Conservation (phyloP, 257 asterid species). For the Solanum piurae region DNA sequence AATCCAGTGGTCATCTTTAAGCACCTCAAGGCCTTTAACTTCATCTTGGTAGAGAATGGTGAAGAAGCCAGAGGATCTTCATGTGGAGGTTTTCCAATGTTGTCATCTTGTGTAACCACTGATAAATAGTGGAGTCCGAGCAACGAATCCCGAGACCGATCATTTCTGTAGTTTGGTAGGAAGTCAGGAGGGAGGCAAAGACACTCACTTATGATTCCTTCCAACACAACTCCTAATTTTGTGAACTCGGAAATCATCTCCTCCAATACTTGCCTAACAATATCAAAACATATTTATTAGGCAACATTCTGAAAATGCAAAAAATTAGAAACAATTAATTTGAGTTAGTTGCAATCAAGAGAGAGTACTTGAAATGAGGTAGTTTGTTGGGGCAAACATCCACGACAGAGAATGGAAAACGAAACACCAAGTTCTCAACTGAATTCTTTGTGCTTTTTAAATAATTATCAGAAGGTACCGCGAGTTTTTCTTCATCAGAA, state of each 20-base stretch:
- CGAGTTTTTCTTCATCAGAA: conserved; percentile 29
- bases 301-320: not conserved
- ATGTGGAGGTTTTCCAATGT: conserved; percentile 26
- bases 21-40: conserved; percentile 44
- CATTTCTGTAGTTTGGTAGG: conserved; percentile 30
- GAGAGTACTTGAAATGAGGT: conserved; percentile 4
- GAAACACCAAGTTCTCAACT: conserved; percentile 21
- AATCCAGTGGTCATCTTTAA: conserved; percentile 28
- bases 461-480: conserved; percentile 19
- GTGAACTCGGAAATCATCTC: conserved; percentile 21
- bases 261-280: conserved; percentile 26
- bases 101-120: conserved; percentile 24
- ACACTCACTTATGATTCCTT: conserved; percentile 39
- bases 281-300: not conserved
- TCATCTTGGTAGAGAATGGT: conserved; percentile 41
- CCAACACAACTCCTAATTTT: conserved; percentile 21
- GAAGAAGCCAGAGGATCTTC: conserved; percentile 30
- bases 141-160: conserved; percentile 45
- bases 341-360: not conserved
- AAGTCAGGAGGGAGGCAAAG: conserved; percentile 32
- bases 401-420: conserved; percentile 10
- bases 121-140: conserved; percentile 34
- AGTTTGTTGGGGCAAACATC: conserved; percentile 15
- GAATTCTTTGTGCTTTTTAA: conserved; percentile 26
- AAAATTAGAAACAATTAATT: not conserved